phyloP scores from a whole-genome alignment of 352 stramenopile species.

The Paralagenidium karlingii region DNA sequence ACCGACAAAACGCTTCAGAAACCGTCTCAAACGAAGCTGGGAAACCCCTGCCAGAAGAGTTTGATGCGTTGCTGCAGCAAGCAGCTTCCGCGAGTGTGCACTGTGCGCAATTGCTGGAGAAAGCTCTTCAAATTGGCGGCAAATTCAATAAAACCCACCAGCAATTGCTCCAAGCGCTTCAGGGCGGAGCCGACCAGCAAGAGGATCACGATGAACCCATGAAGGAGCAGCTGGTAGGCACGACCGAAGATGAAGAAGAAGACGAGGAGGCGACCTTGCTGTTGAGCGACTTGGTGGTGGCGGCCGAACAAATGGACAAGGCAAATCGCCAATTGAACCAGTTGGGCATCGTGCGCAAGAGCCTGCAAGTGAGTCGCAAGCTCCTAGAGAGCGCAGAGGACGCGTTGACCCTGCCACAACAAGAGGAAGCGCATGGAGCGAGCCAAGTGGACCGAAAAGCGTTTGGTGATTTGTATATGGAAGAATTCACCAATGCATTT shows the following conservation, averaged over 20 bases:
- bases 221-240: slow-evolving; percentile 13
- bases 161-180: slow-evolving; percentile 16
- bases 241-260: slow-evolving; percentile 21
- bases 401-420: slow-evolving; percentile 16
- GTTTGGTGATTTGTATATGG: slow-evolving; percentile 74
- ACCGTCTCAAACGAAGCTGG: no score
- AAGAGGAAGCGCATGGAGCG: slow-evolving; percentile 5
- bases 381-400: slow-evolving; percentile 33
- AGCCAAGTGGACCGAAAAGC: slow-evolving; percentile 9
- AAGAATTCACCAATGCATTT: slow-evolving; percentile 75
- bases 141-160: slow-evolving; percentile 33
- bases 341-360: slow-evolving; percentile 34
- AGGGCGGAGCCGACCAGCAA: no score
- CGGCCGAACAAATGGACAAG: slow-evolving; percentile 29
- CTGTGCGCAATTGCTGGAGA: slow-evolving; percentile 66
- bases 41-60: no score
- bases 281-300: slow-evolving; percentile 42
- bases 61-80: no score
- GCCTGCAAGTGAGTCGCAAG: slow-evolving; percentile 29
- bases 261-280: slow-evolving; percentile 26
- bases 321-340: slow-evolving; percentile 30
- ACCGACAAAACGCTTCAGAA: no score
- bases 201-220: slow-evolving; percentile 7
- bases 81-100: slow-evolving; percentile 45
- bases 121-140: slow-evolving; percentile 34